Base-by-base conservation (phyloP, 305 asterid species). In the Fraxinus ornus region DNA sequence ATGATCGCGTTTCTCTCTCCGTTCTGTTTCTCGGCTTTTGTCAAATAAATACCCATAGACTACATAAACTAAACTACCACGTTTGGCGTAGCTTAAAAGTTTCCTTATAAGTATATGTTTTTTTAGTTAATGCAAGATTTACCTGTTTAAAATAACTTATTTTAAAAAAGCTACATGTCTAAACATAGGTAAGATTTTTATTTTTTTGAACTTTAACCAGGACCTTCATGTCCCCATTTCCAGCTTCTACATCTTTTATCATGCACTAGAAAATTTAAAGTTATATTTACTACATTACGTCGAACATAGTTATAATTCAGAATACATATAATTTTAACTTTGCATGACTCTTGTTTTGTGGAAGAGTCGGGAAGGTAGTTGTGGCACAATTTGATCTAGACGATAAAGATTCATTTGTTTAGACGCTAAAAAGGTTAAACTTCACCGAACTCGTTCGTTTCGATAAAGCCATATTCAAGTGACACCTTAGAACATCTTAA, bases 181-280 rank as follows among this genome's bases (percentile, higher is more conserved):
- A 52, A 52, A 15, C 60, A 49, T 52, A 49, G 55, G 6, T 44
- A 49, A 49, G 19, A 44, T 12, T 44, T 44, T 44, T 49, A 3
- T 47, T 47, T 47, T 13, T 41, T 41, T 41, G 0, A 47, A 47
- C 19, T 47, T 47, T 47, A 15, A 49, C 21, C 60, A 17, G 83
- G 83, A 52, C 83, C 80, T 78, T 55, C 83, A 52, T 85, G 78
- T 47, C 78, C 35, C 19, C 83, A 41, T 21, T 21, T 32, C 26
- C 81, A 21, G 17, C 39, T 36, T 37, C 73, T 68, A 24, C 36
- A 7, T 36, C 7, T 81, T 78, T 80, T 60, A 33, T 70, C 73
- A 30, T 72, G 28, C 19, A 55, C 24, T 10, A 44, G 55, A 44
- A 44, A 44, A 44, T 44, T 12, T 44, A 12, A 10, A 41, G 55